Percentiles rank a stretch among this genome's conserved stretches.
phyloP scores from a whole-genome alignment of 495 filamentous ascomycete species.

The Penicillium tannophilum region DNA sequence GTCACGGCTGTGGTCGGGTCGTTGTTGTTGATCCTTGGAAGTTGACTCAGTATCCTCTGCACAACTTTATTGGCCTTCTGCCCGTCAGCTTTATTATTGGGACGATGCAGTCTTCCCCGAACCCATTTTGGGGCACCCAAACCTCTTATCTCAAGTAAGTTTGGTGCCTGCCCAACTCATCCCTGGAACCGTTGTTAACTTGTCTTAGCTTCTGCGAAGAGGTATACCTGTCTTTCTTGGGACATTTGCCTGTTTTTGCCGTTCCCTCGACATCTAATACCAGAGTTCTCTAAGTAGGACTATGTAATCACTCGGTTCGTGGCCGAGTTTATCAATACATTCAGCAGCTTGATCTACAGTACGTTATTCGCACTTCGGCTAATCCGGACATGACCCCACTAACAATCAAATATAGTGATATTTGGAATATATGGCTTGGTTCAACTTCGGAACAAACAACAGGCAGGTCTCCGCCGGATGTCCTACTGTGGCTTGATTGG shows the following conservation, averaged over 20 bases:
- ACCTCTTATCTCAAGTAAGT: conserved; percentile 39
- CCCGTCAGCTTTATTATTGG: neutral
- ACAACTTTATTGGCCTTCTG: neutral
- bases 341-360: conserved; percentile 34
- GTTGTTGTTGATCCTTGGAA: neutral
- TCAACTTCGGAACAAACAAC: conserved; percentile 20
- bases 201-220: conserved; percentile 37
- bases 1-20: neutral
- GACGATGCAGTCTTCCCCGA: neutral
- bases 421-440: conserved; percentile 31
- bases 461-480: conserved; percentile 25
- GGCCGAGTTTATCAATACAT: conserved; percentile 40
- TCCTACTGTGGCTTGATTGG: conserved; percentile 36
- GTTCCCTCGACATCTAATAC: conserved; percentile 1
- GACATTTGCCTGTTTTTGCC: neutral
- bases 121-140: conserved; percentile 33
- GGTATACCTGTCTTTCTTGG: conserved; percentile 13
- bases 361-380: conserved; percentile 4
- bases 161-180: neutral
- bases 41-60: neutral
- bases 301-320: conserved; percentile 36
- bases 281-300: conserved; percentile 20
- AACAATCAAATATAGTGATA: conserved; percentile 16
- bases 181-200: conserved; percentile 7
- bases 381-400: neutral